Conservation (phyloP, 2,329 filamentous ascomycete species). For the Cladosporium halotolerans region DNA sequence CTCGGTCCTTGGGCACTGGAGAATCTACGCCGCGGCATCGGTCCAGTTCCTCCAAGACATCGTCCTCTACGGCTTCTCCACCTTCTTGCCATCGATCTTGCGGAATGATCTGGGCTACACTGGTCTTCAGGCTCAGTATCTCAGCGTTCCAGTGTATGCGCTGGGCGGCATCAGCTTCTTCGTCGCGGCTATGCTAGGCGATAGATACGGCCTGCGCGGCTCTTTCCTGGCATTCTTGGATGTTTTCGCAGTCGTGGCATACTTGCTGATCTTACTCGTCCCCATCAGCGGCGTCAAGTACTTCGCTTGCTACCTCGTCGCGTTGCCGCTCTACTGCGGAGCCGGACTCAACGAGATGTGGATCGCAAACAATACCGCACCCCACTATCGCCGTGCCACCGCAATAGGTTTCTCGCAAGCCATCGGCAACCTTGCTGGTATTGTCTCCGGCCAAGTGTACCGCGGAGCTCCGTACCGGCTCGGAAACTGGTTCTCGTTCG, state of each 20-base stretch:
- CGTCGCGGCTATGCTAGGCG: slow-evolving; percentile 41
- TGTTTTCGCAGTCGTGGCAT: slow-evolving; percentile 17
- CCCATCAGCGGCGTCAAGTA: slow-evolving; percentile 19
- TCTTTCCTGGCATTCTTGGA: slow-evolving; percentile 16
- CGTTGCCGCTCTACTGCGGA: slow-evolving; percentile 23
- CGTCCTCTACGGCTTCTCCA: slow-evolving; percentile 50
- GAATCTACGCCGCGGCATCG: not conserved
- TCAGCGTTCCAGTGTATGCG: slow-evolving; percentile 53
- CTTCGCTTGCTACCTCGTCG: slow-evolving; percentile 23
- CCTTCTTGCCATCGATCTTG: slow-evolving; percentile 52
- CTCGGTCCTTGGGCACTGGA: slow-evolving; percentile 1
- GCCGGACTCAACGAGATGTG: slow-evolving; percentile 43
- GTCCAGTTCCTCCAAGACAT: slow-evolving; percentile 50
- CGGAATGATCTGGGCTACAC: slow-evolving; percentile 44
- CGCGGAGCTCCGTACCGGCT: slow-evolving; percentile 19
- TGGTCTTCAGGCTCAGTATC: slow-evolving; percentile 45
- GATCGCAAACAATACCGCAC: slow-evolving; percentile 44
- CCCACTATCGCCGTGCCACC: slow-evolving; percentile 44
- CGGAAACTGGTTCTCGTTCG: slow-evolving; percentile 1
- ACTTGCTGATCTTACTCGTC: slow-evolving; percentile 19
- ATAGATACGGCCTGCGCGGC: slow-evolving; percentile 27
- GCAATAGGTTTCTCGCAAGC: slow-evolving; percentile 44
- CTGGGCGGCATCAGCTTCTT: slow-evolving; percentile 45
- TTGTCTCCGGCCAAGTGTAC: slow-evolving; percentile 45
- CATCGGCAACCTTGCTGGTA: slow-evolving; percentile 44